Conservation (phyloP, 331 rosid genomes). For the Pyrus hybrid region DNA sequence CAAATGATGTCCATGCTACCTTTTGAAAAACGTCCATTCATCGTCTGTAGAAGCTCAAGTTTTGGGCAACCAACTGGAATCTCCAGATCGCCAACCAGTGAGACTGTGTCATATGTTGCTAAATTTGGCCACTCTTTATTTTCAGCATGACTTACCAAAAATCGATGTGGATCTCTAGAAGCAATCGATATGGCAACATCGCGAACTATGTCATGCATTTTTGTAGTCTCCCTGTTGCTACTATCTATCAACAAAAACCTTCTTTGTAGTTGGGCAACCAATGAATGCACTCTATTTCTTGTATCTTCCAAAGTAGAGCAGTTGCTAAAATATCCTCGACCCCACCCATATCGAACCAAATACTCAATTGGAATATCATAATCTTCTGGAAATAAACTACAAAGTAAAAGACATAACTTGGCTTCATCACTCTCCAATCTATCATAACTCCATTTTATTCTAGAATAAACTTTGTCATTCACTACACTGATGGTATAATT, state of each 20-base stretch:
- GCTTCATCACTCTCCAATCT: constrained; percentile 20
- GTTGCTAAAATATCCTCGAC: constrained; percentile 11
- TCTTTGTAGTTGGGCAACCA: background rate
- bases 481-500: background rate
- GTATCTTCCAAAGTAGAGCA: constrained; percentile 5
- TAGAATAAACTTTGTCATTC: background rate
- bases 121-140: no score
- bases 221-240: accelerated
- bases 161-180: background rate
- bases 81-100: background rate
- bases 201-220: background rate
- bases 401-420: constrained; percentile 22
- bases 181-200: background rate
- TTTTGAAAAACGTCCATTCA: no score
- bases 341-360: constrained; percentile 13
- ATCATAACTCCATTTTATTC: constrained; percentile 19
- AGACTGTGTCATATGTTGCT: background rate
- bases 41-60: background rate
- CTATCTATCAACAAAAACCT: background rate
- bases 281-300: constrained; percentile 20
- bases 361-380: background rate
- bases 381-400: constrained; percentile 15
- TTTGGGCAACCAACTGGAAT: background rate
- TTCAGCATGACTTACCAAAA: background rate
- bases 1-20: no score